These are phyloP conservation scores for Cordyceps cicadae DNA, from an alignment of 2,329 filamentous ascomycete species.

Conservation along the genomic window DNA sequence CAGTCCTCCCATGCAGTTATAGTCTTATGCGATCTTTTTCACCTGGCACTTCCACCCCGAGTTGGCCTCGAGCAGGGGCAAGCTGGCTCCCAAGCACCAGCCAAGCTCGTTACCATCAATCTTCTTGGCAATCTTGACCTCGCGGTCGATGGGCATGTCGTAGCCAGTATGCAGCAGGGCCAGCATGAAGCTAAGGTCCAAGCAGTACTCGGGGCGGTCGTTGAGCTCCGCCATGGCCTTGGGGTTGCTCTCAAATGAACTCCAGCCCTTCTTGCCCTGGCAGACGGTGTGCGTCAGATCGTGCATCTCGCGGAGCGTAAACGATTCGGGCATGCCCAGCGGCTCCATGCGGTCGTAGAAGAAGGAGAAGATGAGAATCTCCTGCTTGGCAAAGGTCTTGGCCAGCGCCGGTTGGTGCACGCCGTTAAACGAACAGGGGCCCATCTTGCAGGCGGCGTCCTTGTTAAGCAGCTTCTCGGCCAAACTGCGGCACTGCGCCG, in stretches of 20 bases:
- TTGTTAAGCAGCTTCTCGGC: slow-evolving; percentile 89
- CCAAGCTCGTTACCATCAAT: slow-evolving; percentile 94
- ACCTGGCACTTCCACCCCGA: slow-evolving; percentile 90
- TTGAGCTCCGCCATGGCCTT: slow-evolving; percentile 72
- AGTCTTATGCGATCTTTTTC: slow-evolving; percentile 51
- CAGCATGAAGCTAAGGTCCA: slow-evolving; percentile 96
- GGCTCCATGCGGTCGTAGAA: slow-evolving; percentile 94
- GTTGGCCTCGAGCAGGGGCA: slow-evolving; percentile 70
- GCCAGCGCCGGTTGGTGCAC: slow-evolving; percentile 86
- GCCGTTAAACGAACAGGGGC: slow-evolving; percentile 97
- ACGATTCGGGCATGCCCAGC: slow-evolving; percentile 96
- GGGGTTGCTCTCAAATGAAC: slow-evolving; percentile 66
- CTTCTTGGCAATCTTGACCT: slow-evolving; percentile 98
- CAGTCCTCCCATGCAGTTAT: slow-evolving; percentile 8
- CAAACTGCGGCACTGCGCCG: slow-evolving; percentile 81
- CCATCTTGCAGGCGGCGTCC: slow-evolving; percentile 68
- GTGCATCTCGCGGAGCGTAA: slow-evolving; percentile 83
- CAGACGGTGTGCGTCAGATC: slow-evolving; percentile 82
- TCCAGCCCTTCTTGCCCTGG: slow-evolving; percentile 68
- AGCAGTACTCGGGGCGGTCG: slow-evolving; percentile 79
- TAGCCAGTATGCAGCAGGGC: slow-evolving; percentile 90
- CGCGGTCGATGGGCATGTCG: slow-evolving; percentile 92
- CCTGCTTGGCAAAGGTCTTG: slow-evolving; percentile 86
- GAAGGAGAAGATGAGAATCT: slow-evolving; percentile 95
- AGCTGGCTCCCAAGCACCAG: slow-evolving; percentile 93